Percentiles rank a stretch among this genome's conserved stretches.
phyloP scores from a whole-genome alignment of 169 alveolate species.

The Plasmodium blacklocki region DNA sequence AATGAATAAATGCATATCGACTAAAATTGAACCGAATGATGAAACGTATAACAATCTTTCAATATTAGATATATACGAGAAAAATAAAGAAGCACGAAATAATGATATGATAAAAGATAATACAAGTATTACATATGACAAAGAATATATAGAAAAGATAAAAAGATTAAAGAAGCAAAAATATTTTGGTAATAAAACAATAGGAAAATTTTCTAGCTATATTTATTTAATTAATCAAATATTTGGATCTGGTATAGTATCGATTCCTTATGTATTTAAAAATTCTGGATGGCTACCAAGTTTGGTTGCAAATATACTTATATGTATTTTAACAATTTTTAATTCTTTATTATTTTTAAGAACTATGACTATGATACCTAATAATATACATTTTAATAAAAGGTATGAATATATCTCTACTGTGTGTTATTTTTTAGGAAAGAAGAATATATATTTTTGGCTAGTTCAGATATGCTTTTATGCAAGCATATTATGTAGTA shows the following conservation, averaged over 20 bases:
- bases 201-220: constrained; percentile 61
- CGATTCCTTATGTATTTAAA: constrained; percentile 80
- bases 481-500: constrained; percentile 81
- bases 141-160: constrained; percentile 60
- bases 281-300: constrained; percentile 83
- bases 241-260: constrained; percentile 81
- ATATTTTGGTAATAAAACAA: constrained; percentile 70
- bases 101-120: neutral
- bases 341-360: constrained; percentile 83
- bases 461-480: constrained; percentile 79
- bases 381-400: constrained; percentile 84
- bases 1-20: neutral
- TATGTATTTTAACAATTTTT: constrained; percentile 78
- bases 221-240: constrained; percentile 70
- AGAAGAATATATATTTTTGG: constrained; percentile 77
- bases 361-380: constrained; percentile 86
- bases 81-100: neutral
- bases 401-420: constrained; percentile 85
- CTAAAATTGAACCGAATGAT: constrained; percentile 4
- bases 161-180: constrained; percentile 53
- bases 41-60: neutral
- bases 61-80: neutral
- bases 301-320: constrained; percentile 75
- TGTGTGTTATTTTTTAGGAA: constrained; percentile 83
- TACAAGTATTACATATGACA: constrained; percentile 5